Conservation (phyloP, 495 filamentous ascomycete species). For the Pseudotulostoma volvatum region DNA sequence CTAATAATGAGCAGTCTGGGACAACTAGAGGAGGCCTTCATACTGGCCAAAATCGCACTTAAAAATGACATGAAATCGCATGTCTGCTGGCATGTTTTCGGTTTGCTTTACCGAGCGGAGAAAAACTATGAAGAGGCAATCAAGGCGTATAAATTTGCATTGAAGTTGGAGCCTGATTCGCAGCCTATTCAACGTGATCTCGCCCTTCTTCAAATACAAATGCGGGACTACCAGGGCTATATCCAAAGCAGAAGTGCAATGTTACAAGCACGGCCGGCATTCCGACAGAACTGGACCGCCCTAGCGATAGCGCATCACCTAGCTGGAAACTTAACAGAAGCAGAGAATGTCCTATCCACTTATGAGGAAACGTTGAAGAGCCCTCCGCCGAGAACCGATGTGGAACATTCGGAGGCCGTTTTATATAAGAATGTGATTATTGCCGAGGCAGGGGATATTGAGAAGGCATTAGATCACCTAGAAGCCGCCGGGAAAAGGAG, state of each 20-base stretch:
- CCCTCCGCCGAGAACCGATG: slow-evolving; percentile 56
- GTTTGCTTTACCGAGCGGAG: slow-evolving; percentile 74
- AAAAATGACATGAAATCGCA: slow-evolving; percentile 96
- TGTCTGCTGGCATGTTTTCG: slow-evolving; percentile 98
- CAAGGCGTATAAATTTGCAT: slow-evolving; percentile 92
- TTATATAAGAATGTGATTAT: slow-evolving; percentile 95
- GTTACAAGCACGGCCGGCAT: slow-evolving; percentile 59
- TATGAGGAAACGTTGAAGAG: slow-evolving; percentile 85
- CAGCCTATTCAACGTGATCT: slow-evolving; percentile 88
- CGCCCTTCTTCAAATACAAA: slow-evolving; percentile 85
- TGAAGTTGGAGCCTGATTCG: slow-evolving; percentile 83
- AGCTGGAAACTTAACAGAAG: slow-evolving; percentile 62
- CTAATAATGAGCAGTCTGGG: slow-evolving; percentile 86
- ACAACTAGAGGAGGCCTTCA: slow-evolving; percentile 84
- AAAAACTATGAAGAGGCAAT: slow-evolving; percentile 99
- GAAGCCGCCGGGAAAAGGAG: slow-evolving; percentile 57
- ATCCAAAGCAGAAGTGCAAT: slow-evolving; percentile 72
- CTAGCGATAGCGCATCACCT: slow-evolving; percentile 87
- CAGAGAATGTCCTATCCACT: slow-evolving; percentile 77
- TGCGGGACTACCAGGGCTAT: slow-evolving; percentile 90
- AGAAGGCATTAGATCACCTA: slow-evolving; percentile 74
- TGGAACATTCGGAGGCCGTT: slow-evolving; percentile 88
- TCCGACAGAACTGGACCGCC: slow-evolving; percentile 91
- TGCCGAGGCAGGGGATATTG: slow-evolving; percentile 63
- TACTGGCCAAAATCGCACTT: slow-evolving; percentile 76